Conservation (phyloP, 345 rosid species). For the Gossypium australe region DNA sequence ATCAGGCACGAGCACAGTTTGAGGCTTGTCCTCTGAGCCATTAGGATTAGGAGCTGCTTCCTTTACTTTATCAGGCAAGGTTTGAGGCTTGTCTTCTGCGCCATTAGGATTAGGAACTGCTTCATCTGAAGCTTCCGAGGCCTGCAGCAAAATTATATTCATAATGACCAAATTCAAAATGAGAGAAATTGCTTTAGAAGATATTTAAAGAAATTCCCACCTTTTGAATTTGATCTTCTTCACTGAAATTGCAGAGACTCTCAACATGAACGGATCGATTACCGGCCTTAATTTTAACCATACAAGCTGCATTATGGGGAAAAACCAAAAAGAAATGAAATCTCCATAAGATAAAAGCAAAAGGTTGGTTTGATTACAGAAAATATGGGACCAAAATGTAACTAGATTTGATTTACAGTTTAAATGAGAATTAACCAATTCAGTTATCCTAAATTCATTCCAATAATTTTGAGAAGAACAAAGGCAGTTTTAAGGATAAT, state of each 20-base stretch:
- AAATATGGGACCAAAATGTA: neutral
- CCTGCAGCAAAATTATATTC: constrained; percentile 26
- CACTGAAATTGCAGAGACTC: constrained; percentile 68
- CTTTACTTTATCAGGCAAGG: constrained; percentile 8
- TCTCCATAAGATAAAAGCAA: neutral
- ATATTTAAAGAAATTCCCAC: constrained; percentile 20
- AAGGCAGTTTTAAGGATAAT: no score
- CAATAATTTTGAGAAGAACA: no score
- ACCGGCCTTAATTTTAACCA: constrained; percentile 68
- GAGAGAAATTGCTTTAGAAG: neutral
- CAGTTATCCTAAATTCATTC: no score
- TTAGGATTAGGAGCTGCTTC: constrained; percentile 11
- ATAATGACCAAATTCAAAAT: neutral
- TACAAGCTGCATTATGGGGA: constrained; percentile 52
- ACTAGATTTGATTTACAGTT: neutral
- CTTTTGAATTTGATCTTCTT: constrained; percentile 55
- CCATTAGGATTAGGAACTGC: constrained; percentile 2
- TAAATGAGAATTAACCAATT: no score
- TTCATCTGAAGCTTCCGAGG: constrained; percentile 32
- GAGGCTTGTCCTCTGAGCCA: constrained; percentile 19
- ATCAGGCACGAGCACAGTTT: constrained; percentile 9
- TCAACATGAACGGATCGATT: constrained; percentile 62
- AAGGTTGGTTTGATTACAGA: neutral
- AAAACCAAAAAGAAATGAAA: neutral
- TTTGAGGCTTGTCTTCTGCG: constrained; percentile 19